Percentiles rank a stretch among this genome's conserved stretches.
These are phyloP conservation scores for Paradendryphiella salina DNA, from an alignment of 2,329 filamentous ascomycete species.

Conservation along the genomic window DNA sequence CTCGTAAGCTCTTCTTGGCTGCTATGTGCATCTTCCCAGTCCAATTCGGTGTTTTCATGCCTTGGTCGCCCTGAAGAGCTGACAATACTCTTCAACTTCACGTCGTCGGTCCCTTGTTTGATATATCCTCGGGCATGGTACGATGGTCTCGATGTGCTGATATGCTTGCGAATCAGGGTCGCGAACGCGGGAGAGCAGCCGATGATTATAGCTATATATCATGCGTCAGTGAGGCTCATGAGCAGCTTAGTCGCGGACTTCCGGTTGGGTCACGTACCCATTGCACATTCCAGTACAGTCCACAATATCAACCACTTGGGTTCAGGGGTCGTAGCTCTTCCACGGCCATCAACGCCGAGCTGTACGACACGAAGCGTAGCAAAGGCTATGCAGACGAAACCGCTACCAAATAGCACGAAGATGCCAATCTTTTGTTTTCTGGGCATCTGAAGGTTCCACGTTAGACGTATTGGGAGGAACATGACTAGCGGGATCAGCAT, in stretches of 20 bases:
- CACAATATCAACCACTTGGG: constrained; percentile 44
- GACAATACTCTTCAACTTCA: constrained; percentile 13
- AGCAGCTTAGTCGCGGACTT: too few species aligned
- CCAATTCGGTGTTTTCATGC: background rate
- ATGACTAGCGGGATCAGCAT: constrained; percentile 34
- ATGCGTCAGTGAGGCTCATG: background rate
- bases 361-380: constrained; percentile 37
- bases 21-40: constrained; percentile 12
- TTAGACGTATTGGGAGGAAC: constrained; percentile 43
- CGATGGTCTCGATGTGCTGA: constrained; percentile 7
- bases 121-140: constrained; percentile 16
- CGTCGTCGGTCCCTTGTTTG: constrained; percentile 8
- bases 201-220: constrained; percentile 21
- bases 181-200: constrained; percentile 14
- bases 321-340: constrained; percentile 28
- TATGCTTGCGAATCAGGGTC: constrained; percentile 13
- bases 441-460: constrained; percentile 45
- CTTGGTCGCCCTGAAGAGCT: constrained; percentile 1
- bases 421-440: constrained; percentile 39
- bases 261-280: constrained; percentile 24
- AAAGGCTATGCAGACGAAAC: constrained; percentile 22
- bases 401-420: constrained; percentile 28
- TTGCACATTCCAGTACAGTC: constrained; percentile 41
- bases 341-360: constrained; percentile 29
- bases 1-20: constrained; percentile 21